Base-by-base conservation (phyloP, 2,329 filamentous ascomycete genomes). In the Metarhizium album region DNA sequence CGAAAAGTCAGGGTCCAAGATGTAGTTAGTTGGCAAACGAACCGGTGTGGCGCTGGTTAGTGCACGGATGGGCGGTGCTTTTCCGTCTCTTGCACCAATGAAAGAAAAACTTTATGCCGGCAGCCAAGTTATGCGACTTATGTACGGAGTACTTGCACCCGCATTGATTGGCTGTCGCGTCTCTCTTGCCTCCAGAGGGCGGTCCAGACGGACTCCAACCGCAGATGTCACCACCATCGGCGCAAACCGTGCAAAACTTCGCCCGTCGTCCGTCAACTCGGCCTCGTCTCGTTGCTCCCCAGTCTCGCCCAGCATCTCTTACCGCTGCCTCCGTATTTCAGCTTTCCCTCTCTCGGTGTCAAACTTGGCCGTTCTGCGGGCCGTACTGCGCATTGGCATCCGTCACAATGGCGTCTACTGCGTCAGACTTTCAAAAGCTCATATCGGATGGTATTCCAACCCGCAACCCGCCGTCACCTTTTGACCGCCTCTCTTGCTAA, bases 401-500 rank as follows among this genome's bases (percentile, higher is more conserved):
- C 4, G 24, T 42, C 56, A 64, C 40, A 53, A 74, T 74, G 71
- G 62, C 67, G 54, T 67, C 73, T 53, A 62, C 67, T 45, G 74
- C 73, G 38, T 64, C 66, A 27, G 74, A 79, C 45, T 78, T 79
- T 54, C 72, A 79, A 60, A 75, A 75, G 64, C 75, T 79, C 55
- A 78, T 80, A 60, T 63, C 75, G 43, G 70, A 74, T 35, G 75
- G 76, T 79, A 67, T 20, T 2, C 13, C 16, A 16, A 13, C 29
- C 11, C 27, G 13, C 8, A 20, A 33, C 16, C 46, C 20, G 14
- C 33, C 22, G 43, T 43, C 53, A 50, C 37, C 45, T 38, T 20
- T 47, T 37, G 27, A 24, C 27, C 27, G 11, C 42, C 33, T 27
- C 22, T 35, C 43, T 45, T 37, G 38, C 27, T 33, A 33, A 46